Evolutionary conservation across 108 stramenopile genomes (phyloP).

Genomic region (Cyclotella choctawhatcheeana): DNA sequence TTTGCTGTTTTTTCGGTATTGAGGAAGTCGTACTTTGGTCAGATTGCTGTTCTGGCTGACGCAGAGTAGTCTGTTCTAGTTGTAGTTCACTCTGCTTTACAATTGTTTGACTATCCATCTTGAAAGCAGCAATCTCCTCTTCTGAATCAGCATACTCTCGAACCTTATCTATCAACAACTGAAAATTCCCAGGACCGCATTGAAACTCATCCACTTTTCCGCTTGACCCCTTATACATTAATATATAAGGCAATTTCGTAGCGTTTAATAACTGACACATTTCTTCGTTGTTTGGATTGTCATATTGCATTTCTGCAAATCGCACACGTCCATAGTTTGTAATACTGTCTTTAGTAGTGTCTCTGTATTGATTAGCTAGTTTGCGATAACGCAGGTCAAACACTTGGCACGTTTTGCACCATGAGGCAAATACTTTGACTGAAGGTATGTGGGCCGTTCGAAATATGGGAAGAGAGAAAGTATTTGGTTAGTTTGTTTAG

Average conservation of each 20-base stretch:
- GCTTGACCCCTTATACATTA: constrained; percentile 38
- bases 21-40: no score
- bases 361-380: constrained; percentile 36
- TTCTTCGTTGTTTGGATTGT: constrained; percentile 41
- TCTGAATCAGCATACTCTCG: constrained; percentile 36
- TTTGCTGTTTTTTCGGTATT: neutral
- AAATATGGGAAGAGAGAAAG: no score
- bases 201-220: constrained; percentile 49
- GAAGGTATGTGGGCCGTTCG: no score
- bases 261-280: constrained; percentile 47
- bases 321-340: constrained; percentile 15
- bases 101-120: no score
- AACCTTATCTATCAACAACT: constrained; percentile 41
- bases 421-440: constrained; percentile 49
- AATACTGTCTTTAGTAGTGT: neutral
- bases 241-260: constrained; percentile 46
- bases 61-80: neutral
- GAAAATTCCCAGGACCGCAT: constrained; percentile 38
- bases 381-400: constrained; percentile 45
- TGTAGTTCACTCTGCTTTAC: no score
- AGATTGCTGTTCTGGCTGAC: neutral
- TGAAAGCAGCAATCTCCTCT: neutral
- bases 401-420: constrained; percentile 53
- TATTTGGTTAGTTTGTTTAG: neutral
- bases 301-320: constrained; percentile 56